Evolutionary conservation across 441 rosid species (phyloP).

Genomic region (Corymbia calophylla): DNA sequence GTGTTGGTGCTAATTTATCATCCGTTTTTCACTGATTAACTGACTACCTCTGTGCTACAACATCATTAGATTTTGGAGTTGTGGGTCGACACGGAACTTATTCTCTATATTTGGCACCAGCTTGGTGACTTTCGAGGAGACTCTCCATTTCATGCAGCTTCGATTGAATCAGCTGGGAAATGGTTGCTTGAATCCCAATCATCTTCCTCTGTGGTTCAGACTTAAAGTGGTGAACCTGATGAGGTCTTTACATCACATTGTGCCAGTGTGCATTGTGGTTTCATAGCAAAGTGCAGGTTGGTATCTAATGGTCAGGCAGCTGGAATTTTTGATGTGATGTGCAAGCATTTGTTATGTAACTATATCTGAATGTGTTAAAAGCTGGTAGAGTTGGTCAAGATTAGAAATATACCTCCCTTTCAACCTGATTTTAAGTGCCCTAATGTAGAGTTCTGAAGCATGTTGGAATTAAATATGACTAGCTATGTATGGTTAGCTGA

Average conservation of each 20-base stretch:
- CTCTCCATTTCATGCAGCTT: neutral
- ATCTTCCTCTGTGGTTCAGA: constrained; percentile 6
- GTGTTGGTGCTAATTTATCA: neutral
- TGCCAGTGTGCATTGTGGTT: constrained; percentile 2
- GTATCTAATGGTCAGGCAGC: constrained; percentile 12
- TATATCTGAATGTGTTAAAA: constrained; percentile 5
- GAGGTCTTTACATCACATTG: neutral
- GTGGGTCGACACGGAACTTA: neutral
- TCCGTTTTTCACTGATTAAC: neutral
- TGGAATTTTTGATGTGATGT: constrained; percentile 3
- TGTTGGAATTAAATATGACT: neutral
- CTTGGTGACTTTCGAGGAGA: neutral
- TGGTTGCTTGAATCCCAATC: constrained; percentile 3
- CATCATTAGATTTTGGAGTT: neutral
- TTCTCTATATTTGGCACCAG: neutral
- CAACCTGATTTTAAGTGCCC: neutral
- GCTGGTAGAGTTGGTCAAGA: constrained; percentile 5
- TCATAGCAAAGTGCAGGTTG: constrained; percentile 14
- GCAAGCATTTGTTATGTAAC: neutral
- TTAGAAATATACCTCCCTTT: neutral
- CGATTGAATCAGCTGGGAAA: neutral
- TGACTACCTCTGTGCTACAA: neutral
- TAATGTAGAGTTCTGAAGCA: neutral
- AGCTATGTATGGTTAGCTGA: neutral
- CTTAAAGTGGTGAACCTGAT: constrained; percentile 4